Base-by-base conservation (phyloP, 2,329 filamentous ascomycete species). In the Emericellopsis atlantica region DNA sequence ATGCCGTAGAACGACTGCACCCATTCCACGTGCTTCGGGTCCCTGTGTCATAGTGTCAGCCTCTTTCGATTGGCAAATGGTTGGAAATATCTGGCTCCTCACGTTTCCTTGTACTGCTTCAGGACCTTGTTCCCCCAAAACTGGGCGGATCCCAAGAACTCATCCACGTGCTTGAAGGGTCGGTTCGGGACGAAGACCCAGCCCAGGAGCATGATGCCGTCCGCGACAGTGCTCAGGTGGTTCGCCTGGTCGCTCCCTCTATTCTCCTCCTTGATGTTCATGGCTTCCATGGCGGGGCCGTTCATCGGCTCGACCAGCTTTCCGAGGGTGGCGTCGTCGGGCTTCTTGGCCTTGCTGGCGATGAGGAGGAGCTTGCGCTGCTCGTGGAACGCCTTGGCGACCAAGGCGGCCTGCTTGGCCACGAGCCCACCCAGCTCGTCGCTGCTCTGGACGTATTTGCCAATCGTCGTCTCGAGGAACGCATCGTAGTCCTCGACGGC, bases 51-150 rank as follows among this genome's bases (percentile, higher is more conserved):
- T 6, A 12, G 21, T 35, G 12, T 36, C 12, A 43, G 38, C 26
- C 12, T 29, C 26, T 3, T 4, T 7, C 4, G 6, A 12, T 3
- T 12, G 8, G 12, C 12, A 29, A 9, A 7, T 3, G 4, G 12
- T 12, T 9, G 26, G 26, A 3, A 3, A 3, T 9, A 4, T 29
- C 26, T 29, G 36, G 10, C 9, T 29, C 41, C 59, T 31, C 51
- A 69, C 67, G 72, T 76, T 40, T 77, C 89, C 64, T 93, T 95
- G 61, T 84, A 81, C 52, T 93, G 84, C 64, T 88, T 94, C 50
- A 96, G 67, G 32, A 98, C 85, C 51, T 89, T 79, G 67, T 98
- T 96, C 29, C 92, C 92, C 53, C 86, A 95, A 66, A 94, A 94
- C 58, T 96, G 83, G 33, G 89, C 86, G 39, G 87, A 82, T 24